These are phyloP conservation scores for Macrotyloma uniflorum DNA, from an alignment of 306 rosid species.

Conservation along the genomic window DNA sequence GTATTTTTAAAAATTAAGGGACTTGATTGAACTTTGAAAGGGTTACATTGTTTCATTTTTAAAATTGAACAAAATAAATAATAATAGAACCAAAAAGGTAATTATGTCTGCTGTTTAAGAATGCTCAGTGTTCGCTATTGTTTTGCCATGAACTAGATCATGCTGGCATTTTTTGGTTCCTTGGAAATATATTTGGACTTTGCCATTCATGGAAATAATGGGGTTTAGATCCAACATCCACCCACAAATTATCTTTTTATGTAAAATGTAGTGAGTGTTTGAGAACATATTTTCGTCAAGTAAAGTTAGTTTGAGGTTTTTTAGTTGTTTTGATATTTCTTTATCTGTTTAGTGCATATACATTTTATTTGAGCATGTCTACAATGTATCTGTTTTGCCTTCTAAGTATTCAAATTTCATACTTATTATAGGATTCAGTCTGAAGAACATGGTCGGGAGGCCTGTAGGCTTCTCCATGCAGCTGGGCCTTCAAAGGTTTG, in stretches of 20 bases:
- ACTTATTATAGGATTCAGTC: slow-evolving; percentile 63
- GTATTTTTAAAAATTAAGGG: too few relatives aligned
- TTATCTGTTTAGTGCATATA: slow-evolving; percentile 13
- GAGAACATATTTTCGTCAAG: slow-evolving; percentile 24
- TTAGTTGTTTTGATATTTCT: slow-evolving; percentile 3
- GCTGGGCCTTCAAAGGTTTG: slow-evolving; percentile 85
- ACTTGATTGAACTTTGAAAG: too few relatives aligned
- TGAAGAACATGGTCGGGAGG: slow-evolving; percentile 75
- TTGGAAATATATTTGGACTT: not conserved
- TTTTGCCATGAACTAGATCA: not conserved
- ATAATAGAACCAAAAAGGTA: too few relatives aligned
- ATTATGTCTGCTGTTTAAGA: not conserved
- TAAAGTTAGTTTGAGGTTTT: slow-evolving; percentile 17
- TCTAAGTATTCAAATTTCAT: slow-evolving; percentile 18
- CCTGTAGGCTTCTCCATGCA: slow-evolving; percentile 78
- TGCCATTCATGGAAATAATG: not conserved
- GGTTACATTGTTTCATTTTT: too few relatives aligned
- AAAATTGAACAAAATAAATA: too few relatives aligned
- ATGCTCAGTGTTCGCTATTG: not conserved
- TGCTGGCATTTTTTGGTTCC: slow-evolving; percentile 2
- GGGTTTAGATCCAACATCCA: slow-evolving; percentile 8
- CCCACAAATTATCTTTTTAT: not conserved
- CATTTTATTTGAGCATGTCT: slow-evolving; percentile 8
- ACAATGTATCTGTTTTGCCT: slow-evolving; percentile 23
- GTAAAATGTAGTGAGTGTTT: slow-evolving; percentile 19